Percentiles rank a stretch among this genome's conserved stretches.
phyloP scores from a whole-genome alignment of 305 asterid genomes.

The Solanum hybrid region DNA sequence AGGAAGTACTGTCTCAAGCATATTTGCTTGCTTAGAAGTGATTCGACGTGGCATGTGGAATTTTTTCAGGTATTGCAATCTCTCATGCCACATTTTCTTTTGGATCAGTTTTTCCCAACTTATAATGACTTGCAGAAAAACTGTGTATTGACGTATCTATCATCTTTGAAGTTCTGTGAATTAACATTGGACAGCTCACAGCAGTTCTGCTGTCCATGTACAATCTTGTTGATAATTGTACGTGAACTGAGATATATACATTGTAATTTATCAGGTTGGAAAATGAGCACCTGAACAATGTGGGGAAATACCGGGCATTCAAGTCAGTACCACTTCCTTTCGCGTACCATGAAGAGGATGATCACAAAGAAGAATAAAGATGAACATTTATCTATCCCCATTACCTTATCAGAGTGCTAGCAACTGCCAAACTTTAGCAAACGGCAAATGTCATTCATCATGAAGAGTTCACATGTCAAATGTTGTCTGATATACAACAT shows the following conservation, averaged over 20 bases:
- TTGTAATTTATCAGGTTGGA: slow-evolving; percentile 47
- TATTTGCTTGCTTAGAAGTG: slow-evolving; percentile 61
- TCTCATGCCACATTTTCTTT: neutral
- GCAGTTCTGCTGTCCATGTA: neutral
- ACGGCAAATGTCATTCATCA: neutral
- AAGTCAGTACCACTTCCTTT: slow-evolving; percentile 82
- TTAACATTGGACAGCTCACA: neutral
- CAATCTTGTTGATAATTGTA: neutral
- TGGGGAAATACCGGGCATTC: slow-evolving; percentile 69
- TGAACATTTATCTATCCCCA: neutral
- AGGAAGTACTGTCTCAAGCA: slow-evolving; percentile 38
- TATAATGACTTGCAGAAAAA: neutral
- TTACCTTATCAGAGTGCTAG: neutral
- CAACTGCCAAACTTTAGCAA: neutral
- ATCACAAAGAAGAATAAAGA: neutral
- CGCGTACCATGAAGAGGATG: slow-evolving; percentile 31
- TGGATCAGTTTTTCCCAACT: neutral
- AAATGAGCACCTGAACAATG: slow-evolving; percentile 77
- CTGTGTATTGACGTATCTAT: neutral
- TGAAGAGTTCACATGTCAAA: neutral
- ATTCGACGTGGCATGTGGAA: slow-evolving; percentile 86
- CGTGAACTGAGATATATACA: neutral
- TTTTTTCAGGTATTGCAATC: slow-evolving; percentile 60
- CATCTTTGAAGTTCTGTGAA: neutral
- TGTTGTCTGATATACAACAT: neutral